Percentiles rank a stretch among this genome's conserved stretches.
Evolutionary conservation across 768 basidiomycete species (phyloP).

Genomic region (Phylloporus rhodoxanthus): DNA sequence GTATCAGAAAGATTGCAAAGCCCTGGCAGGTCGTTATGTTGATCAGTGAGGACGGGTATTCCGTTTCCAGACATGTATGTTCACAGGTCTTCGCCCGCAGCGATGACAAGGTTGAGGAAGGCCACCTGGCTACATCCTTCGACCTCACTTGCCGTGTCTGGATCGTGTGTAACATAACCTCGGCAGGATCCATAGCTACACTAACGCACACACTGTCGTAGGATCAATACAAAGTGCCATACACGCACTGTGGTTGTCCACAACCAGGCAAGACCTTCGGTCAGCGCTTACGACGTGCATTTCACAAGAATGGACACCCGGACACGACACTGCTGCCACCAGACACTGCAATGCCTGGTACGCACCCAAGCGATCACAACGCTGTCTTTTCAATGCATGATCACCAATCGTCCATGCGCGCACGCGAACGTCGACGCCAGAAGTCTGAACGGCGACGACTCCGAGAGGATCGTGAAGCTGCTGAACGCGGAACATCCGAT

Average conservation of each 20-base stretch:
- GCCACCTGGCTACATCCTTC: constrained; percentile 38
- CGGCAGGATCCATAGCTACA: not conserved
- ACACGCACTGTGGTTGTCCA: constrained; percentile 57
- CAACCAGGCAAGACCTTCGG: constrained; percentile 39
- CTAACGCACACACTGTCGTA: constrained; percentile 8
- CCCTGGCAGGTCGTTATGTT: constrained; percentile 40
- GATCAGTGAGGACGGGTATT: constrained; percentile 41
- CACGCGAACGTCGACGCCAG: constrained; percentile 7
- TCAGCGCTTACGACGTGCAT: constrained; percentile 35
- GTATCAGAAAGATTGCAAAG: constrained; percentile 41
- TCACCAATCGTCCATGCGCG: not conserved
- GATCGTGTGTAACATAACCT: constrained; percentile 27
- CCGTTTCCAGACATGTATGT: not conserved
- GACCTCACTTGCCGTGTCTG: constrained; percentile 46
- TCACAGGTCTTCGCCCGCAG: constrained; percentile 20
- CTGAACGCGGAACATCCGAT: not conserved
- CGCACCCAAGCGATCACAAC: constrained; percentile 53
- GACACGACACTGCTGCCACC: constrained; percentile 31
- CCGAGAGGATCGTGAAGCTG: not conserved
- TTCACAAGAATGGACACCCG: not conserved
- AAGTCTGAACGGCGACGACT: constrained; percentile 9
- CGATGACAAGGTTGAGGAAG: constrained; percentile 49
- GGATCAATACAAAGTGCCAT: constrained; percentile 45
- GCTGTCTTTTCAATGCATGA: constrained; percentile 34
- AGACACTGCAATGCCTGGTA: constrained; percentile 33